Evolutionary conservation across 2,329 filamentous ascomycete genomes (phyloP), one percentile per base, ranked within the genome.

Genomic region (Fusarium marasasianum): DNA sequence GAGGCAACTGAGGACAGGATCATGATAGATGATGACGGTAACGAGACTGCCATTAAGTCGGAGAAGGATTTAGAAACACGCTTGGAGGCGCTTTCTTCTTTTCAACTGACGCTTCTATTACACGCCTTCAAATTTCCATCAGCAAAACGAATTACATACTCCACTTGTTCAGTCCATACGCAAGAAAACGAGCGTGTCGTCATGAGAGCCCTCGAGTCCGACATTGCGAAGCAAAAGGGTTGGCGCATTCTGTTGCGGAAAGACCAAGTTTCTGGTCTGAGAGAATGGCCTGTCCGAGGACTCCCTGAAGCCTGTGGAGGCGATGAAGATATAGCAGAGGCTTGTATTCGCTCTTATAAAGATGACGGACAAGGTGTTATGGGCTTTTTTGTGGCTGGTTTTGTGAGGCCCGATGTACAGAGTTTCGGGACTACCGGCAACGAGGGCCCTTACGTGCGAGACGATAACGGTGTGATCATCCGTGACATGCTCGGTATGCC

Each of bases 321-420:
- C 3, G 84, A 90, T 58, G 79, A 86, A 45, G 82, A 86, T 7
- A 81, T 94, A 3, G 89, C 91, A 11, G 91, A 96, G 33, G 93
- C 89, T 6, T 98, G 95, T 79, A 92, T 98, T 63, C 87, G 96
- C 66, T 94, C 94, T 38, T 92, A 93, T 81, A 93, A 95, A 76
- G 93, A 91, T 33, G 94, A 96, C 76, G 91, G 91, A 15, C 90
- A 93, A 72, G 94, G 95, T 0, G 93, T 95, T 2, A 98, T 98
- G 89, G 96, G 96, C 0, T 98, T 99, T 83, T 99, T 99, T 77
- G 93, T 98, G 26, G 94, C 91, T n/a, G 94, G 89, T 0, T 98
- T 99, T 82, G 88, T 94, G 7, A 80, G 81, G 45, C 65, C 69
- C n/a, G 74, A 48, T 14, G 66, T 44, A 45, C 68, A 72, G 40